Conservation (phyloP, 2,329 filamentous ascomycete species). For the Zasmidium angulare region DNA sequence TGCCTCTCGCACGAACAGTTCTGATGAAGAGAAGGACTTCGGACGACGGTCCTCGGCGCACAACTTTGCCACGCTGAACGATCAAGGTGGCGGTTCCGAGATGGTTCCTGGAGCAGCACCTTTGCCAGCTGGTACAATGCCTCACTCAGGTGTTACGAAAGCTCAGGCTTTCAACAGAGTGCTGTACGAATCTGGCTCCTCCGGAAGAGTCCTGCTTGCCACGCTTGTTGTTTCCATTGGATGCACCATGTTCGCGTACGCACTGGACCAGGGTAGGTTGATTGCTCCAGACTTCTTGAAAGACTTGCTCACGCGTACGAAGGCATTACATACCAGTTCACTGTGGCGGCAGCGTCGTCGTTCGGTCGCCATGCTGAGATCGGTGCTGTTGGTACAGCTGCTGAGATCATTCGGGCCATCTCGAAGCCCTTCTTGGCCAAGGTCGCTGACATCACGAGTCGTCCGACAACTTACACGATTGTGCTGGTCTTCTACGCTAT, state of each 20-base stretch:
- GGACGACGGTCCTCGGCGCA: neutral
- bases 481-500: slow-evolving; percentile 36
- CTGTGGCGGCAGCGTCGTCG: slow-evolving; percentile 8
- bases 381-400: slow-evolving; percentile 10
- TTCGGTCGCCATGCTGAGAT: slow-evolving; percentile 5
- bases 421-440: slow-evolving; percentile 16
- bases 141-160: slow-evolving; percentile 19
- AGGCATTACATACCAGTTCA: slow-evolving; percentile 14
- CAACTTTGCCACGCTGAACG: neutral
- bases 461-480: slow-evolving; percentile 38
- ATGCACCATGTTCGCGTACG: slow-evolving; percentile 34
- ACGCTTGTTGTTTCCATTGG: slow-evolving; percentile 26
- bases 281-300: too few species aligned
- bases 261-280: slow-evolving; percentile 16
- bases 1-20: neutral
- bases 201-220: slow-evolving; percentile 23
- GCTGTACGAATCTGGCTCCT: slow-evolving; percentile 26
- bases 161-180: slow-evolving; percentile 33
- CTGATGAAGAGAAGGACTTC: neutral
- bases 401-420: slow-evolving; percentile 10
- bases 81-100: neutral
- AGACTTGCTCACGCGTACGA: too few species aligned
- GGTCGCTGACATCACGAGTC: slow-evolving; percentile 24
- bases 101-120: neutral
- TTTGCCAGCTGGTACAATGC: neutral